These are phyloP conservation scores for Diplocarpon rosae DNA, from an alignment of 2,329 filamentous ascomycete genomes.

Conservation along the genomic window DNA sequence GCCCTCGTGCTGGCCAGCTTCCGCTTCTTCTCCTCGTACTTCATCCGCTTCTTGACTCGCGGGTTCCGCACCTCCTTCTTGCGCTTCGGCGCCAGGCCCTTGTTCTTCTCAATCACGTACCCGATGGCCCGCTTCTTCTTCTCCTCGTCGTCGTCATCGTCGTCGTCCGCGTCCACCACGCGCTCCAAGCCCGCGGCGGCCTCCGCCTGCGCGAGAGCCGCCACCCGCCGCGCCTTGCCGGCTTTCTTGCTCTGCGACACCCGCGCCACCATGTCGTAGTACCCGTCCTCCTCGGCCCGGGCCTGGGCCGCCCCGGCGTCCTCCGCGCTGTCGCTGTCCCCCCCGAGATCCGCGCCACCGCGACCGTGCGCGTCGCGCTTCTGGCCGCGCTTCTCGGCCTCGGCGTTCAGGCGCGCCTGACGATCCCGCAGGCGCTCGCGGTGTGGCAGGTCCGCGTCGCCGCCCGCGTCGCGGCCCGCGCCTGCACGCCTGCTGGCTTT, in stretches of 20 bases:
- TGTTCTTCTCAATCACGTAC: conserved; percentile 95
- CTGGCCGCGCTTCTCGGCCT: conserved; percentile 74
- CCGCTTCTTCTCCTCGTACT: conserved; percentile 95
- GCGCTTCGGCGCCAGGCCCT: conserved; percentile 77
- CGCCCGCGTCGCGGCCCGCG: conserved; percentile 63
- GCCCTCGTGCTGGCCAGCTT: conserved; percentile 81
- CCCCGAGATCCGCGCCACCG: conserved; percentile 52
- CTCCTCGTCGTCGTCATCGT: too few relatives aligned
- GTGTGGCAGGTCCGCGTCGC: conserved; percentile 76
- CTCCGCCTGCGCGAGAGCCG: conserved; percentile 46
- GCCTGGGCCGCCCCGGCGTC: conserved; percentile 32
- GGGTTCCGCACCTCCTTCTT: conserved; percentile 95
- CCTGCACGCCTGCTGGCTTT: conserved; percentile 78
- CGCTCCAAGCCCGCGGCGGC: conserved; percentile 51
- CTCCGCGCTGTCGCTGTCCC: conserved; percentile 35
- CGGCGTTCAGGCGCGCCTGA: conserved; percentile 74
- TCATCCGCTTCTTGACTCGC: conserved; percentile 94
- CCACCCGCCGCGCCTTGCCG: conserved; percentile 52
- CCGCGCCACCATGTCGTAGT: conserved; percentile 81
- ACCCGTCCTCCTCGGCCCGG: conserved; percentile 49
- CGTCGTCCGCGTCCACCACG: conserved; percentile 56
- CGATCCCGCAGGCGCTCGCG: conserved; percentile 80
- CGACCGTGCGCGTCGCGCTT: conserved; percentile 51
- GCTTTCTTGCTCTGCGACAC: conserved; percentile 58
- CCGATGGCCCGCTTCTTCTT: conserved; percentile 89